Evolutionary conservation across 2,329 filamentous ascomycete genomes (phyloP), one percentile per base, ranked within the genome.

Genomic region (Colletotrichum tropicale): DNA sequence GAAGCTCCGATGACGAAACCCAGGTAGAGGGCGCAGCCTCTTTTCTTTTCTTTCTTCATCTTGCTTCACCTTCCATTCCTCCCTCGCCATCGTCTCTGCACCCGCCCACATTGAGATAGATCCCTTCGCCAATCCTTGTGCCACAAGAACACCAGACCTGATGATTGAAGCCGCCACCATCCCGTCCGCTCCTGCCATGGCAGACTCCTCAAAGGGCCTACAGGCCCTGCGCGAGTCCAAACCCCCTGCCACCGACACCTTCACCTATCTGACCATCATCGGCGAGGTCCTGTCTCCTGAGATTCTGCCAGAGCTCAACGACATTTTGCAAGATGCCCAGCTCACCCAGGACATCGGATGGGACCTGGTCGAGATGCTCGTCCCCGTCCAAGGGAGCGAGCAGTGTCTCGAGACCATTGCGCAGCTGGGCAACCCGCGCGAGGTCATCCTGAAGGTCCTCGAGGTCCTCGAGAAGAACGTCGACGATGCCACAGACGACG

Each of bases 371-470:
- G 93, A 94, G 81, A 91, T 95, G 80, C 89, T 97, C 6, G 88
- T 96, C 28, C 88, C 91, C 43, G 85, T 95, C 7, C 88, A 94
- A 2, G 91, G 89, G 15, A 93, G 93, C n/a, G 92, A 94, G 78
- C 84, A 88, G 62, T 96, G 94, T 81, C 87, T 96, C 18, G 91
- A 93, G 81, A 94, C 93, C 34, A 92, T 96, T 68, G 94, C 94
- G 36, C 90, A 93, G 28, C 88, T 95, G 52, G 95, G 94, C 66
- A 97, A 96, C 81, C 95, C 95, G 2, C 89, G 94, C 66, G 95
- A 97, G 83, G 94, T 96, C 61, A 93, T 96, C 75, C 87, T 97
- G 79, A 96, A 96, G 82, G 92, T 95, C 34, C 93, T 95, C 30
- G 94, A 96, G 82, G 91, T 91, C 16, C 86, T 97, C 76, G 91